Evolutionary conservation across 257 asterid genomes (phyloP).

Genomic region (Solanum rostratum): DNA sequence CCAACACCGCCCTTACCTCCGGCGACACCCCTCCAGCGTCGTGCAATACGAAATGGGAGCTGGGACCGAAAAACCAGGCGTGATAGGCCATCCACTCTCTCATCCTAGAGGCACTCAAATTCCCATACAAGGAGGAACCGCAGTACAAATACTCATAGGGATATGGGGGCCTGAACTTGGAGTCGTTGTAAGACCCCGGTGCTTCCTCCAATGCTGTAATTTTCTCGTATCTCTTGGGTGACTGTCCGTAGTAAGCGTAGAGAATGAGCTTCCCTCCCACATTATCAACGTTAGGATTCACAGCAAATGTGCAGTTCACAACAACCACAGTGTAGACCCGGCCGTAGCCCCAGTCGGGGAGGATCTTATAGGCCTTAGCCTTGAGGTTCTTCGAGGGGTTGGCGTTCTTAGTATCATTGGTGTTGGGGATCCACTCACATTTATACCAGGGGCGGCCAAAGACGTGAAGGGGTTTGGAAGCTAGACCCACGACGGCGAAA

Average conservation of each 20-base stretch:
- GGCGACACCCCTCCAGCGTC: slow-evolving; percentile 76
- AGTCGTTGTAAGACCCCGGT: slow-evolving; percentile 15
- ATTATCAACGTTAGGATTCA: slow-evolving; percentile 7
- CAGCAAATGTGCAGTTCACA: slow-evolving; percentile 54
- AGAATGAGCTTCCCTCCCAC: slow-evolving; percentile 45
- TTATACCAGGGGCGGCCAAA: slow-evolving; percentile 62
- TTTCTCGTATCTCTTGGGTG: slow-evolving; percentile 28
- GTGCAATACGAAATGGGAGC: slow-evolving; percentile 69
- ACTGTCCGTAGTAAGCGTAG: slow-evolving; percentile 27
- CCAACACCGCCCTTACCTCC: slow-evolving; percentile 41
- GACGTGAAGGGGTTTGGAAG: slow-evolving; percentile 75
- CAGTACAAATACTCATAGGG: slow-evolving; percentile 53
- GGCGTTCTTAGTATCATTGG: background rate
- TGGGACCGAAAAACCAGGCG: slow-evolving; percentile 37
- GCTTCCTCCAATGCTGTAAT: slow-evolving; percentile 35
- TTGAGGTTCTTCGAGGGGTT: background rate
- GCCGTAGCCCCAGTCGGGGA: slow-evolving; percentile 69
- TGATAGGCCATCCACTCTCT: slow-evolving; percentile 80
- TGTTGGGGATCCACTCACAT: slow-evolving; percentile 66
- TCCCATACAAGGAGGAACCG: slow-evolving; percentile 61
- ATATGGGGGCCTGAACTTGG: slow-evolving; percentile 20
- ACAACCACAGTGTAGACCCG: slow-evolving; percentile 77
- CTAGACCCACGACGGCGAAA: slow-evolving; percentile 65
- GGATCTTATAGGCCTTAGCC: slow-evolving; percentile 15
- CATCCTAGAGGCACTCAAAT: slow-evolving; percentile 53